Conservation (phyloP, 768 basidiomycete genomes). For the Boletus sp. region DNA sequence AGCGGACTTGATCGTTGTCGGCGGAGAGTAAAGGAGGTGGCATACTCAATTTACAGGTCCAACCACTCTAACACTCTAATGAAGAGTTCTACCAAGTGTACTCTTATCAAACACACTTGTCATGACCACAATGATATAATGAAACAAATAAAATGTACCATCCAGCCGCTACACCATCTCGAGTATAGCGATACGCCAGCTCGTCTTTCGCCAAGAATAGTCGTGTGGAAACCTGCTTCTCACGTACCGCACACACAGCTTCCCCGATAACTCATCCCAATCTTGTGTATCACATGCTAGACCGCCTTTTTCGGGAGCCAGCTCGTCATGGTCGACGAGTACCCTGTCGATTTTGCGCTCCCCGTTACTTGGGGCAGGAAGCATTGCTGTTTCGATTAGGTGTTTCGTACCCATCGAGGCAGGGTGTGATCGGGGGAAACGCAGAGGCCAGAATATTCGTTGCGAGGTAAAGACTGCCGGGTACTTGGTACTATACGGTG, state of each 20-base stretch:
- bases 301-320: slow-evolving; percentile 2
- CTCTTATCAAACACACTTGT: background rate
- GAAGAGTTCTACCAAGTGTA: too few relatives aligned
- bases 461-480: slow-evolving; percentile 27
- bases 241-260: slow-evolving; percentile 25
- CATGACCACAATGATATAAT: too few relatives aligned
- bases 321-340: slow-evolving; percentile 25
- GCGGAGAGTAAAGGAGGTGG: too few relatives aligned
- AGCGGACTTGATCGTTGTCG: too few relatives aligned
- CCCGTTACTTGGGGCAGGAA: slow-evolving; percentile 15
- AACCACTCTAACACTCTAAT: too few relatives aligned
- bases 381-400: slow-evolving; percentile 22
- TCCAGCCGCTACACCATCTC: slow-evolving; percentile 21
- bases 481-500: slow-evolving; percentile 14
- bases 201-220: slow-evolving; percentile 23
- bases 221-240: slow-evolving; percentile 24
- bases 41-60: too few relatives aligned
- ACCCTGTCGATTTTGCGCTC: slow-evolving; percentile 20
- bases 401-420: slow-evolving; percentile 10
- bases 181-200: slow-evolving; percentile 23
- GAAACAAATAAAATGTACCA: background rate
- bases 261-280: slow-evolving; percentile 33
- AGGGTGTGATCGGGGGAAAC: slow-evolving; percentile 10
- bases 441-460: slow-evolving; percentile 30
- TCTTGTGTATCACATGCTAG: slow-evolving; percentile 27